A percentile compares a stretch with the other conserved stretches of the same genome.
Evolutionary conservation across 371 early-diverging fungal species (phyloP).

Genomic region (Apophysomyces trapeziformis): DNA sequence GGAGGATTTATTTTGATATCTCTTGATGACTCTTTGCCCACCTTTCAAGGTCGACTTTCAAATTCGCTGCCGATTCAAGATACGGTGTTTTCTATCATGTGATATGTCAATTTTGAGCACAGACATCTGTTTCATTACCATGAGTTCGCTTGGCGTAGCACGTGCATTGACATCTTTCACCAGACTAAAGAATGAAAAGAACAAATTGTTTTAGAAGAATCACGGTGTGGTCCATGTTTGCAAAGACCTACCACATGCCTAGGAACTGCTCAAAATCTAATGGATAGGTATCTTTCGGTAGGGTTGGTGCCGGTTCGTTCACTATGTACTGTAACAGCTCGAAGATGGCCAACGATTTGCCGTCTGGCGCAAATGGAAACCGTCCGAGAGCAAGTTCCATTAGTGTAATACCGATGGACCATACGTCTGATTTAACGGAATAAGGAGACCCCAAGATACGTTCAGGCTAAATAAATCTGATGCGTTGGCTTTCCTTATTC

Average conservation of each 20-base stretch:
- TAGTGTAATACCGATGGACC: slow-evolving; percentile 86
- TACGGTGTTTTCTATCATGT: slow-evolving; percentile 10
- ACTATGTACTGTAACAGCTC: slow-evolving; percentile 87
- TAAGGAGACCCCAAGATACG: slow-evolving; percentile 84
- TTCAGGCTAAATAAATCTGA: slow-evolving; percentile 68
- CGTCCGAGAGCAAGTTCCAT: slow-evolving; percentile 84
- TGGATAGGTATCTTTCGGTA: slow-evolving; percentile 43
- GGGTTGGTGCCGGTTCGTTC: slow-evolving; percentile 75
- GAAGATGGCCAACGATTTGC: slow-evolving; percentile 72
- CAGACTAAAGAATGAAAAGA: neutral
- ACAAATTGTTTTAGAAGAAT: neutral
- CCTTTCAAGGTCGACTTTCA: slow-evolving; percentile 12
- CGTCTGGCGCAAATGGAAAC: slow-evolving; percentile 81
- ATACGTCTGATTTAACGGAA: slow-evolving; percentile 87
- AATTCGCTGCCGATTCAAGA: slow-evolving; percentile 1
- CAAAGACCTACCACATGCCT: neutral
- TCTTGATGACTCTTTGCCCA: slow-evolving; percentile 14
- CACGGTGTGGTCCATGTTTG: too few relatives aligned
- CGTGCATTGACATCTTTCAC: slow-evolving; percentile 13
- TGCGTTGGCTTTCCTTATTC: slow-evolving; percentile 1
- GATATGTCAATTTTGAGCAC: neutral
- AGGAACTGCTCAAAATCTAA: slow-evolving; percentile 2
- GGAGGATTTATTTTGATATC: neutral
- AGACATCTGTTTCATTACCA: neutral
- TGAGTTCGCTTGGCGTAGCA: slow-evolving; percentile 11